Conservation (phyloP, 2,329 filamentous ascomycete genomes). For the Cercospora citrullina region DNA sequence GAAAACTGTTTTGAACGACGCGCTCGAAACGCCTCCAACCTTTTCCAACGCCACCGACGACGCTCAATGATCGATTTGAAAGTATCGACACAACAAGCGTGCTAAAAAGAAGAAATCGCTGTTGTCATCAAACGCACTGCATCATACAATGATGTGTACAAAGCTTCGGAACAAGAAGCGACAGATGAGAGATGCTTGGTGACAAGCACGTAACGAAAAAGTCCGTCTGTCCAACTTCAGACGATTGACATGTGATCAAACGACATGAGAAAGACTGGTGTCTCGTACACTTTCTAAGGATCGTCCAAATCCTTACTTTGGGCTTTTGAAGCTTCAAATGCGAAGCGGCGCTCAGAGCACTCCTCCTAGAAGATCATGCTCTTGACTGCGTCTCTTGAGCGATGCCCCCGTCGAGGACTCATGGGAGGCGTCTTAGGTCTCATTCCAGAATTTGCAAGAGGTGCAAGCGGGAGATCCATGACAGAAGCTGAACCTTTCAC, state of each 20-base stretch:
- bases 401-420: slow-evolving; percentile 33
- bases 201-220: slow-evolving; percentile 11
- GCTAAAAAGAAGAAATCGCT: slow-evolving; percentile 5
- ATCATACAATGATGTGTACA: slow-evolving; percentile 16
- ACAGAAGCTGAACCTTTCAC: slow-evolving; percentile 26
- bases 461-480: slow-evolving; percentile 19
- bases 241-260: not conserved
- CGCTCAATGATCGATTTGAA: not conserved
- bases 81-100: slow-evolving; percentile 3
- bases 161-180: not conserved
- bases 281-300: slow-evolving; percentile 14
- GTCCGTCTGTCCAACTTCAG: slow-evolving; percentile 6
- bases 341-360: slow-evolving; percentile 3
- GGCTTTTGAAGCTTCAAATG: slow-evolving; percentile 8
- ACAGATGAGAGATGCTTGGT: slow-evolving; percentile 20
- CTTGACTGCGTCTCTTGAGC: slow-evolving; percentile 40
- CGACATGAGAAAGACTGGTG: slow-evolving; percentile 11
- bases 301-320: slow-evolving; percentile 5
- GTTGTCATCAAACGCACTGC: slow-evolving; percentile 1
- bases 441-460: slow-evolving; percentile 16
- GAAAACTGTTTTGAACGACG: not conserved
- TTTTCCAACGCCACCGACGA: slow-evolving; percentile 1
- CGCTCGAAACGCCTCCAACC: not conserved
- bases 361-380: slow-evolving; percentile 42
- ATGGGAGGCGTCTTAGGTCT: slow-evolving; percentile 39